Base-by-base conservation (phyloP, 2,329 filamentous ascomycete genomes). In the Alternaria burnsii region DNA sequence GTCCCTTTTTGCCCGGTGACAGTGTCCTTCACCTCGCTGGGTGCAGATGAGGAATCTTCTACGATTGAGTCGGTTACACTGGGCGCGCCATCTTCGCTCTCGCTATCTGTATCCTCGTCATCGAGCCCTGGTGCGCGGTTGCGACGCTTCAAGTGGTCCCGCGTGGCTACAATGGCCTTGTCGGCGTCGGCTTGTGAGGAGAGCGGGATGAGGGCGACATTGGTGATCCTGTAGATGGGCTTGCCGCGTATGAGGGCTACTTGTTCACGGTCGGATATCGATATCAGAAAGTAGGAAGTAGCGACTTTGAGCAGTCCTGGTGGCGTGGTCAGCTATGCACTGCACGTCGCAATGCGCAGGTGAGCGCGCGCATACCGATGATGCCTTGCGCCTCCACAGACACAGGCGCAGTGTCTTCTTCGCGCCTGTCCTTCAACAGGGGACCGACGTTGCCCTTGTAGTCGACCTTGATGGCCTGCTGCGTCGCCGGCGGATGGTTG, bases 181-280 rank as follows among this genome's bases (percentile, higher is more conserved):
- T 87, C 84, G 5, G 94, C 94, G 43, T 96, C 92, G 41, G 79
- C 76, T 71, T 90, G 89, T 6, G 91, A 94, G 2, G 89, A 87
- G 54, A 95, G 88, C 1, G 95, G 95, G 6, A 97, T 97, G n/a
- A 98, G 82, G 7, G 93, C 90, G 32, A 98, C 91, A 69, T 96
- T 92, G 43, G 91, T 95, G 61, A 97, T 88, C 40, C 93, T 89
- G 78, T 96, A 99, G 56, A 98, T 83, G 0, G 94, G 90, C 56
- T 87, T 89, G 6, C 92, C 93, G 66, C 89, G 88, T 51, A 98
- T 88, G 66, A 94, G 90, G 3, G 95, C 95, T 51, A 98, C 93
- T 77, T 97, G 92, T 72, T 96, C 87, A 47, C 94, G 91, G 59
- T 89, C 87, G 22, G 90, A 93, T 71, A 99, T 96, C 11, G 92